Percentiles rank a stretch among this genome's conserved stretches.
These are phyloP conservation scores for Lumnitzera littorea DNA, from an alignment of 345 rosid genomes.

Conservation along the genomic window DNA sequence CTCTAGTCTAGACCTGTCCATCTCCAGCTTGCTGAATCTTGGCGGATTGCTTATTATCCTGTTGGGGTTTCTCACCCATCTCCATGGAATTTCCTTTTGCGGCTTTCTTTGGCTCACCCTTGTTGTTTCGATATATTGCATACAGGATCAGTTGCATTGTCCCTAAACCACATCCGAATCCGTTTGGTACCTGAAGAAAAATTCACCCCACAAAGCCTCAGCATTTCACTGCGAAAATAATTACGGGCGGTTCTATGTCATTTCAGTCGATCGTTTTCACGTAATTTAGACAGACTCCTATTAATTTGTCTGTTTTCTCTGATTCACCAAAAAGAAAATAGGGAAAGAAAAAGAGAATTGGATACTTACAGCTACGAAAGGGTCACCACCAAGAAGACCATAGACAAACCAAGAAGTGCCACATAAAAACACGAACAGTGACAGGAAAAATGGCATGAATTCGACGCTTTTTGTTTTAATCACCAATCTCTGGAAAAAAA, in stretches of 20 bases:
- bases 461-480: constrained; percentile 89
- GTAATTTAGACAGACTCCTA: too few species aligned
- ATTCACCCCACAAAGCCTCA: neutral
- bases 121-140: constrained; percentile 51
- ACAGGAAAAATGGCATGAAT: constrained; percentile 93
- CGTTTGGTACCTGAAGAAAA: constrained; percentile 70
- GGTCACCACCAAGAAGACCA: constrained; percentile 83
- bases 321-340: neutral
- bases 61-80: constrained; percentile 1
- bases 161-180: constrained; percentile 79
- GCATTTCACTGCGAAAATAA: neutral
- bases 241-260: too few species aligned
- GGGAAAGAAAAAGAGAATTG: neutral
- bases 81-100: constrained; percentile 1
- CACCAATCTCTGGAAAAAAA: constrained; percentile 62
- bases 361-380: constrained; percentile 68
- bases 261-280: neutral
- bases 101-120: constrained; percentile 10
- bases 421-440: constrained; percentile 82
- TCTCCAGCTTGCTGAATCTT: neutral
- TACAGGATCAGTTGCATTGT: constrained; percentile 67
- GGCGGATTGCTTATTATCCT: too few species aligned
- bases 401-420: constrained; percentile 95
- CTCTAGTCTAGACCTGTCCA: constrained; percentile 1
- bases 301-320: neutral